Evolutionary conservation across 2,329 filamentous ascomycete species (phyloP), one percentile per base, ranked within the genome.

Genomic region (Colletotrichum horii): DNA sequence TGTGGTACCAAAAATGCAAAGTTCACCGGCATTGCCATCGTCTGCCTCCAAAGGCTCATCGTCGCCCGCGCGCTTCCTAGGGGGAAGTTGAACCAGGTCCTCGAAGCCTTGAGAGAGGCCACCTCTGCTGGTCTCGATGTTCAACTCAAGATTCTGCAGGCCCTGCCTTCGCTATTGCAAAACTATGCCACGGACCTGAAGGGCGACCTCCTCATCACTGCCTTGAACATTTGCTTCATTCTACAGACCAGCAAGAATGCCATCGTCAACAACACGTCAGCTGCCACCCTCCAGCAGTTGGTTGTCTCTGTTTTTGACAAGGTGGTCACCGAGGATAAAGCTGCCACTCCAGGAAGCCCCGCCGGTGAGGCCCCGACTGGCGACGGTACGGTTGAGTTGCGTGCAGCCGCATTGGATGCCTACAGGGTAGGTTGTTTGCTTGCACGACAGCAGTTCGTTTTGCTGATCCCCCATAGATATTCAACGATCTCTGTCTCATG

Each of bases 251-350:
- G 94, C 84, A 98, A 98, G 85, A 97, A 96, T 86, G 92, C 93
- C 30, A 96, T 98, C 67, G 96, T 99, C 79, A 97, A 96, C 82
- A 97, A 97, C 80, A 98, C 97, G 2, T 97, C 97, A 12, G 95
- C 96, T 30, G 97, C 97, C n/a, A 98, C 97, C 3, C 87, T 99
- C 70, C 96, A 98, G 84, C 97, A 98, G 83, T 90, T 99, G 16
- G 93, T 98, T 9, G 95, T 97, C 36, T 94, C 95, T 1, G 94
- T 98, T 0, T 98, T 98, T 84, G 97, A 98, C 83, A 97, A 97
- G 83, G 95, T 98, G 3, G 91, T 93, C 1, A 87, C 88, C 8
- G 96, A 98, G 87, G 96, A 98, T 82, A 93, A 85, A 78, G 85
- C 83, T 61, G 79, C 78, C 8, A 83, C 89, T 5, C 89, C 93